Evolutionary conservation across 495 filamentous ascomycete species (phyloP).

Genomic region (Penicillium bovifimosum): DNA sequence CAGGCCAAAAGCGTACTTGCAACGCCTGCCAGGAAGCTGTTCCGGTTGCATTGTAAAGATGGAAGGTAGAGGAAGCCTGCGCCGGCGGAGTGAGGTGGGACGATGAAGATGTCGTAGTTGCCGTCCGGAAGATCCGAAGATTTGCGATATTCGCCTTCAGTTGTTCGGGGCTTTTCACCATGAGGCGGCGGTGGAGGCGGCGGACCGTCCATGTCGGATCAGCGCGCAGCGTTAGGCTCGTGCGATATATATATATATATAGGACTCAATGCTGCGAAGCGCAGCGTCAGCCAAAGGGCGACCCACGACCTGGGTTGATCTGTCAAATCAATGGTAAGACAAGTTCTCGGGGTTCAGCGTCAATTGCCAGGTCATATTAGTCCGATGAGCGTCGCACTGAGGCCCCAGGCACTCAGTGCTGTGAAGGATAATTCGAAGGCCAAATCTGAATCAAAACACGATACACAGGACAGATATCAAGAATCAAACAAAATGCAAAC

Average conservation of each 20-base stretch:
- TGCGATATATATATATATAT: not conserved
- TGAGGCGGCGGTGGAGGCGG: slow-evolving; percentile 63
- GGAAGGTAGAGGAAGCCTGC: slow-evolving; percentile 91
- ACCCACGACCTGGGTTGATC: slow-evolving; percentile 1
- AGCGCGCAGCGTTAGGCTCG: not conserved
- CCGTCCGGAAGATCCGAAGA: slow-evolving; percentile 64
- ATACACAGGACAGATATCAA: not conserved
- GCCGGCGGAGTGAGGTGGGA: slow-evolving; percentile 88
- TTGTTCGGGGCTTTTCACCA: slow-evolving; percentile 58
- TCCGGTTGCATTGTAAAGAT: slow-evolving; percentile 74
- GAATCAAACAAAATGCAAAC: not conserved
- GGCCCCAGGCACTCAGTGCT: slow-evolving; percentile 38
- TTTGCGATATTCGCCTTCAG: slow-evolving; percentile 43
- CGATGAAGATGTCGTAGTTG: slow-evolving; percentile 96
- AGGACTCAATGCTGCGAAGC: not conserved
- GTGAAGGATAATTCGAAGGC: slow-evolving; percentile 1
- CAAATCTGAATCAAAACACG: not conserved
- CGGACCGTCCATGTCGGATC: slow-evolving; percentile 41
- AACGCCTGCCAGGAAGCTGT: slow-evolving; percentile 86
- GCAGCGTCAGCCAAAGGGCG: not conserved
- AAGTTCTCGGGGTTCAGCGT: slow-evolving; percentile 17
- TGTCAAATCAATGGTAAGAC: slow-evolving; percentile 13
- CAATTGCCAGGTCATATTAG: slow-evolving; percentile 35
- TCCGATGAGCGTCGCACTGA: slow-evolving; percentile 33
- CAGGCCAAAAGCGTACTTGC: slow-evolving; percentile 63